Percentiles rank a stretch among this genome's conserved stretches.
Evolutionary conservation across 495 filamentous ascomycete genomes (phyloP).

Genomic region (Podospora pseudoanserina): DNA sequence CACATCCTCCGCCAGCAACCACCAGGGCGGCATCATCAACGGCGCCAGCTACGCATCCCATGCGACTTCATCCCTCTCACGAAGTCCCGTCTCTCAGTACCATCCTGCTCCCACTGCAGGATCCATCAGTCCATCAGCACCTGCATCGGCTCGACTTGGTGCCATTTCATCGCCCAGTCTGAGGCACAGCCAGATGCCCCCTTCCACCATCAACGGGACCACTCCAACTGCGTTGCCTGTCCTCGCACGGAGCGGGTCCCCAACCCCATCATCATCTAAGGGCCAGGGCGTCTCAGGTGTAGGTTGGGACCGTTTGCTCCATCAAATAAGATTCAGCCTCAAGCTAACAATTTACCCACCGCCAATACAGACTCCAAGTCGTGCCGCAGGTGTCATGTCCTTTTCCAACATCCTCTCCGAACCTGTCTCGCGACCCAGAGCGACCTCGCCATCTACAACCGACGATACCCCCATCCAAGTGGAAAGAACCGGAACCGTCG

Average conservation of each 20-base stretch:
- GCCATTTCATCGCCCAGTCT: conserved; percentile 50
- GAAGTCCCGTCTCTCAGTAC: conserved; percentile 52
- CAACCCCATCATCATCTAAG: conserved; percentile 30
- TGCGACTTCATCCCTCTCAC: conserved; percentile 51
- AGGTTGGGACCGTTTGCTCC: conserved; percentile 18
- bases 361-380: conserved; percentile 53
- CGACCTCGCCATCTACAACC: conserved; percentile 34
- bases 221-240: conserved; percentile 38
- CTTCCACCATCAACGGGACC: conserved; percentile 45
- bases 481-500: conserved; percentile 24
- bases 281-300: conserved; percentile 35
- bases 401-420: conserved; percentile 88
- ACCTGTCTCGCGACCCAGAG: conserved; percentile 49
- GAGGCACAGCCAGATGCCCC: conserved; percentile 43
- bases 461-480: conserved; percentile 28
- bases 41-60: conserved; percentile 51
- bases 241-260: conserved; percentile 45
- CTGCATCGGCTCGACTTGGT: conserved; percentile 36
- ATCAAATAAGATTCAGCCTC: not conserved
- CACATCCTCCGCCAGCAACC: conserved; percentile 6
- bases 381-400: conserved; percentile 80
- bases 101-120: conserved; percentile 52
- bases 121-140: conserved; percentile 49
- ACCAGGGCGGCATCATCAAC: not conserved
- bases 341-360: not conserved